Base-by-base conservation (phyloP, 2,329 filamentous ascomycete genomes). In the Xylaria hypoxylon region DNA sequence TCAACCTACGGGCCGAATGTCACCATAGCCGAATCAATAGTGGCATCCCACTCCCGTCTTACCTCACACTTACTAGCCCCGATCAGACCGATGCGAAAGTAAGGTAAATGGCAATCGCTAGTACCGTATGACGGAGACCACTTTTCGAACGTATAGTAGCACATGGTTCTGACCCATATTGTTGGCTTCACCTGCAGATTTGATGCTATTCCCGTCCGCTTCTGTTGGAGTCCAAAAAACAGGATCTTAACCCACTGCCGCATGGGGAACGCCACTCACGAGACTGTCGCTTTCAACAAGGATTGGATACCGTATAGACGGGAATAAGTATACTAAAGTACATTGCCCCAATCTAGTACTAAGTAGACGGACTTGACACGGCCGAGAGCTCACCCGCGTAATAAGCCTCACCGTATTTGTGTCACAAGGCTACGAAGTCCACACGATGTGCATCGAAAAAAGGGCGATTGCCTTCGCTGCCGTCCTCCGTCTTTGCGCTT, bases 351-450 rank as follows among this genome's bases (percentile, higher is more conserved):
- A 51, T 28, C 31, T 13, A 38, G 35, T 5, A 15, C 35, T 15
- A 7, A 33, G 31, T n/a, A 38, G 3, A 45, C 40, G 51, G 56
- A 59, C 22, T 22, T 53, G 26, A 56, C 40, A 56, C 52, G 53
- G 58, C 13, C 22, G 47, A 28, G 40, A 35, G 44, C 38, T 42
- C n/a, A 38, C 45, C 31, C 44, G 50, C 59, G 52, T 38, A 33
- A 61, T 72, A 69, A 72, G 68, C 67, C 69, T 62, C 60, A 68
- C 68, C 47, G 64, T 64, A 40, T 62, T 59, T 42, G 67, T 71
- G 69, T 70, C 70, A 71, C 71, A 72, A 72, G 69, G 70, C 70
- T 72, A 70, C 69, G 40, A 45, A 65, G 38, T 51, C 59, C 67
- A 67, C 70, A 68, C 60, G 64, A 33, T 40, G 22, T 11, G 52